Percentiles rank a stretch among this genome's conserved stretches.
These are phyloP conservation scores for Teunomyces pallodes DNA, from an alignment of 805 yeast species.

Conservation along the genomic window DNA sequence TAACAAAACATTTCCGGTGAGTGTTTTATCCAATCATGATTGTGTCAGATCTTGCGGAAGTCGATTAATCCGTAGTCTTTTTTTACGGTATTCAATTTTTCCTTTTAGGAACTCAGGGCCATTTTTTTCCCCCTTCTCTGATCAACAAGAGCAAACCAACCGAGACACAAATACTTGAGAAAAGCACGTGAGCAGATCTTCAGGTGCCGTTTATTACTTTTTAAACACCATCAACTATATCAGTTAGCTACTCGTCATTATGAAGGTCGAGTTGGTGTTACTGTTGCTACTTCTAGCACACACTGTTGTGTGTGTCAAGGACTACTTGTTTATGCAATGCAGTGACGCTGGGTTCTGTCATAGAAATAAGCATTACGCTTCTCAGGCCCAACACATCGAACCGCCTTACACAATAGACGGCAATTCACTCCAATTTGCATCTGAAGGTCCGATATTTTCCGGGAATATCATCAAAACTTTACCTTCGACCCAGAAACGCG, in stretches of 20 bases:
- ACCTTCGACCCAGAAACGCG: conserved; percentile 14
- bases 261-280: conserved; percentile 1
- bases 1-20: too few relatives aligned
- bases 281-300: not conserved
- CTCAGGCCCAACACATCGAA: conserved; percentile 13
- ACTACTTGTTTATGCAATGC: conserved; percentile 72
- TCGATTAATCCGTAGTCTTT: too few relatives aligned
- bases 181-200: not conserved
- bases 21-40: too few relatives aligned
- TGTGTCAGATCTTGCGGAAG: too few relatives aligned
- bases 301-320: conserved; percentile 44
- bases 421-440: conserved; percentile 11
- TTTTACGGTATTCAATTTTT: too few relatives aligned
- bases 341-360: conserved; percentile 79
- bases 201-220: too few relatives aligned
- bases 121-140: too few relatives aligned
- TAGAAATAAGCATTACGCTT: conserved; percentile 71
- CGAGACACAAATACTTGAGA: too few relatives aligned
- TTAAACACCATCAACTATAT: too few relatives aligned
- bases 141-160: too few relatives aligned
- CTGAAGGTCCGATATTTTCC: conserved; percentile 28
- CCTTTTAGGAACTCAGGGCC: too few relatives aligned
- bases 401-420: conserved; percentile 26
- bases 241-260: not conserved
- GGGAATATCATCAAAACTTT: conserved; percentile 48